Conservation (phyloP, 2,329 filamentous ascomycete genomes). For the Mariannaea elegans region DNA sequence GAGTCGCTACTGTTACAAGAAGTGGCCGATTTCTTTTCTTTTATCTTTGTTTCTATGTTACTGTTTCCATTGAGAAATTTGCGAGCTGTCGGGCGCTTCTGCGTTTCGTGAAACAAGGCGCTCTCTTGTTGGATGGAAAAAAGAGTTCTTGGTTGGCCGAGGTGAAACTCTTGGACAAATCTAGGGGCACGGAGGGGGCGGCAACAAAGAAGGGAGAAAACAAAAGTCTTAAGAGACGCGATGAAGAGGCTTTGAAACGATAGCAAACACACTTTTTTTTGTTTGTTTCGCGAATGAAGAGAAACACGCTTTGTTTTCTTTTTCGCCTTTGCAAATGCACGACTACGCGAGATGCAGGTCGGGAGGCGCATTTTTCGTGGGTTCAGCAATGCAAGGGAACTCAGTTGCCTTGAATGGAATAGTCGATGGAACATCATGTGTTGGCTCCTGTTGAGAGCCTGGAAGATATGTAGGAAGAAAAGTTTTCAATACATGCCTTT, state of each 20-base stretch:
- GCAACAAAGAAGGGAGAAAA: neutral
- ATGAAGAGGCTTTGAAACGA: slow-evolving; percentile 13
- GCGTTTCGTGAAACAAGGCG: slow-evolving; percentile 38
- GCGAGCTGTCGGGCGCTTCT: slow-evolving; percentile 29
- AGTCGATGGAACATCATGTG: neutral
- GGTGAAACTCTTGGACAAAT: neutral
- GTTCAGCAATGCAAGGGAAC: neutral
- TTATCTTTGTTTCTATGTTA: neutral
- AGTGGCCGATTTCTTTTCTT: neutral
- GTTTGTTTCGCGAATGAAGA: slow-evolving; percentile 26
- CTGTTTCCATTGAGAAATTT: neutral
- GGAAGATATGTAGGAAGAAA: neutral
- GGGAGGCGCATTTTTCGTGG: neutral
- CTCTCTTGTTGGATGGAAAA: slow-evolving; percentile 23
- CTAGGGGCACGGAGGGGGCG: slow-evolving; percentile 6
- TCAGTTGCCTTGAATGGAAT: neutral
- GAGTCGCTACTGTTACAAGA: neutral
- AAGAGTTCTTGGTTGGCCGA: slow-evolving; percentile 29
- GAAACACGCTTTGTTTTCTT: slow-evolving; percentile 19
- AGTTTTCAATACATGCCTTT: neutral
- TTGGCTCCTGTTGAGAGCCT: neutral
- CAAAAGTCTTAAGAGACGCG: neutral
- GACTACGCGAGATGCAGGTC: neutral
- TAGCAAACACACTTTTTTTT: neutral
- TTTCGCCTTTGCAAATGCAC: slow-evolving; percentile 23